Evolutionary conservation across 2,329 filamentous ascomycete species (phyloP), one percentile per base, ranked within the genome.

Genomic region (Penicillium sp.): DNA sequence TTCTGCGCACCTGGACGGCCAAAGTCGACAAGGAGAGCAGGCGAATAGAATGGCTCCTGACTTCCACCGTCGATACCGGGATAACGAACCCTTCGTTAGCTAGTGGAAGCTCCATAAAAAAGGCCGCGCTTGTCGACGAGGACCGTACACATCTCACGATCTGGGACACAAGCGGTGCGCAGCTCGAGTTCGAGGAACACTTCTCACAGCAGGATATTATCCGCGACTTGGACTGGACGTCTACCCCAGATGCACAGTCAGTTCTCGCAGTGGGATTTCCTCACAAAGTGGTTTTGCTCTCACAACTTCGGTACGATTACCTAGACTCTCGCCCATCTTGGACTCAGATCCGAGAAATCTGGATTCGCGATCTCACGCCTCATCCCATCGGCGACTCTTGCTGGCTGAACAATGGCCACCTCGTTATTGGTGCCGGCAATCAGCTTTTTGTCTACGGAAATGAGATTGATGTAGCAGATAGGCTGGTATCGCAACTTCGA

Each of bases 371-470:
- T 62, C 82, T 93, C 44, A 96, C 93, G 13, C 91, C 93, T 30
- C 92, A 97, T 75, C 91, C 92, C 0, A 96, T 97, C 55, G 93
- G 93, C 2, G 93, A 97, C 74, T 96, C 93, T 0, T 92, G 92
- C 17, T 99, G 95, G 95, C 81, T 97, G 13, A 88, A 89, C 30
- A 89, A 91, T 70, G 94, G 93, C 0, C 89, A 93, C 70, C 84
- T 99, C 13, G 89, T 96, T 6, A 89, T 98, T 60, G 93, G 93
- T 1, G 88, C 93, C 7, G 95, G 95, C 0, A 97, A 97, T 72
- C 93, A 97, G 73, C 82, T 99, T 13, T 93, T 97, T 74, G 84
- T 96, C 7, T 90, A 93, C 72, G 91, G 92, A 69, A 88, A 93
- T 63, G 83, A 86, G n/a, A 87, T 96, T 26, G 85, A 89, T 59